phyloP scores from a whole-genome alignment of 345 rosid genomes.

The Brassica cretica region DNA sequence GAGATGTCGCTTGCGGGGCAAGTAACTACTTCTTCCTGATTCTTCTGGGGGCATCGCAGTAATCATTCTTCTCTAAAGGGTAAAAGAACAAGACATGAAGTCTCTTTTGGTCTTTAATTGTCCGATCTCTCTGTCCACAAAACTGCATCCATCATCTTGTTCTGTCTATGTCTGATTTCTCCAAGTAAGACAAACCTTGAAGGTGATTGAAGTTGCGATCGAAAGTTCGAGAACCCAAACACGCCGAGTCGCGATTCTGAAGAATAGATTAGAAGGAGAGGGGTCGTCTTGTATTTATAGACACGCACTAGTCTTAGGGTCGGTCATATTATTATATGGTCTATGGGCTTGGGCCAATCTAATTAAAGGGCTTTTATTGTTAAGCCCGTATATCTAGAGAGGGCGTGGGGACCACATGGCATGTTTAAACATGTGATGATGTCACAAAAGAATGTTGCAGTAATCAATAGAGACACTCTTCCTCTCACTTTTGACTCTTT shows the following conservation, averaged over 20 bases:
- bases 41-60: not conserved
- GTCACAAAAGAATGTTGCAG: conserved; percentile 31
- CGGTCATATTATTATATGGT: not conserved
- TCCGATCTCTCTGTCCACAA: not conserved
- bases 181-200: not conserved
- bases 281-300: not conserved
- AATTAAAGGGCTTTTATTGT: not conserved
- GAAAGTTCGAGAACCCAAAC: not conserved
- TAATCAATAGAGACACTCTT: not conserved
- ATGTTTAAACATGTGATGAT: conserved; percentile 21
- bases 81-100: not conserved
- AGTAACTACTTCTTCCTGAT: not conserved
- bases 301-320: not conserved
- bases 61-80: not conserved
- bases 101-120: not conserved
- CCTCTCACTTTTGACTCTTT: conserved; percentile 19
- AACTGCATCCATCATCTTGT: not conserved
- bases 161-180: not conserved
- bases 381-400: not conserved
- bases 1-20: not conserved
- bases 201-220: not conserved
- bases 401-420: conserved; percentile 9
- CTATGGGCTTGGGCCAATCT: not conserved
- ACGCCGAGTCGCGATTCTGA: not conserved
- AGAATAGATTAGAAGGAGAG: not conserved